Evolutionary conservation across 2,329 filamentous ascomycete genomes (phyloP).

Genomic region (Ustulina deusta): DNA sequence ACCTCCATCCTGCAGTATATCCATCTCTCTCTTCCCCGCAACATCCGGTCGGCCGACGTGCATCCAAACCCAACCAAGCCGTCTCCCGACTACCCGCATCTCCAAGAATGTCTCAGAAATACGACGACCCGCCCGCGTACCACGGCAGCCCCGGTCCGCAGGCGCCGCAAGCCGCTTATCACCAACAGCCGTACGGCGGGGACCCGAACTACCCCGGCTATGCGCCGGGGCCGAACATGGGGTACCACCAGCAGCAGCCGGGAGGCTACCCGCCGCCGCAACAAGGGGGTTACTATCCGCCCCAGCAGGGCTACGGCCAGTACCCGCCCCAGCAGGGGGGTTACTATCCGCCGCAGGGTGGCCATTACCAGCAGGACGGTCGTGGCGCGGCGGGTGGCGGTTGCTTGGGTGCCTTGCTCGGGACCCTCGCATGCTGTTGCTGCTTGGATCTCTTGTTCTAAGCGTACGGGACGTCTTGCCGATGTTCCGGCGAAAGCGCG

Average conservation of each 20-base stretch:
- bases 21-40: neutral
- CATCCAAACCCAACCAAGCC: neutral
- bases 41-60: slow-evolving; percentile 2
- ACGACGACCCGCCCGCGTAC: slow-evolving; percentile 65
- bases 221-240: slow-evolving; percentile 58
- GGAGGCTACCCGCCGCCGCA: slow-evolving; percentile 57
- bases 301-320: slow-evolving; percentile 39
- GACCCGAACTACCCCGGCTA: slow-evolving; percentile 53
- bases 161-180: slow-evolving; percentile 60
- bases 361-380: slow-evolving; percentile 52
- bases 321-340: slow-evolving; percentile 50
- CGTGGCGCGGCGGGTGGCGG: slow-evolving; percentile 41
- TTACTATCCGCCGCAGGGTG: slow-evolving; percentile 53
- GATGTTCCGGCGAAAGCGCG: neutral
- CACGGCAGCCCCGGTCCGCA: slow-evolving; percentile 57
- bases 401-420: slow-evolving; percentile 61
- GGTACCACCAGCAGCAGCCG: slow-evolving; percentile 56
- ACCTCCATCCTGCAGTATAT: neutral
- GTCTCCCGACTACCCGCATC: neutral
- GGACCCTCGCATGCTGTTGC: slow-evolving; percentile 68
- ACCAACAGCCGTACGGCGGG: slow-evolving; percentile 41
- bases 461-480: neutral
- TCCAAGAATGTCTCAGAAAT: slow-evolving; percentile 58
- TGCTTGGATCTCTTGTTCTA: slow-evolving; percentile 69
- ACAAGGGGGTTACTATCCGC: slow-evolving; percentile 41